phyloP scores from a whole-genome alignment of 2,329 filamentous ascomycete species.

The Xylaria hypoxylon region DNA sequence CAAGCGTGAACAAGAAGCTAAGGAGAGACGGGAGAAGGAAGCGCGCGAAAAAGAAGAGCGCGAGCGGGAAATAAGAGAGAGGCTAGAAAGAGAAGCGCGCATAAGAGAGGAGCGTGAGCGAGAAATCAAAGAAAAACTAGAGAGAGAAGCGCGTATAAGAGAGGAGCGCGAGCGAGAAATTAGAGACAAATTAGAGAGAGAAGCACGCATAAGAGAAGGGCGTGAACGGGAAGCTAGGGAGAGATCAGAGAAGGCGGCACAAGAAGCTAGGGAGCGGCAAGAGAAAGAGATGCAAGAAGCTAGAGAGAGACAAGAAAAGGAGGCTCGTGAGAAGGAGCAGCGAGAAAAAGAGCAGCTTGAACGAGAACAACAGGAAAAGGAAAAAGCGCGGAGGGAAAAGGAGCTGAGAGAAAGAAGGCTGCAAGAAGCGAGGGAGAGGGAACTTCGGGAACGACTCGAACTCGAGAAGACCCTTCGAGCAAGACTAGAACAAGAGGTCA shows the following conservation, averaged over 20 bases:
- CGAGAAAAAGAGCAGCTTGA: slow-evolving; percentile 52
- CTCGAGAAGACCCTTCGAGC: slow-evolving; percentile 38
- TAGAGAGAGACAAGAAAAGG: slow-evolving; percentile 52
- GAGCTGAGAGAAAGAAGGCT: slow-evolving; percentile 36
- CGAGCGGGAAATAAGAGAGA: slow-evolving; percentile 51
- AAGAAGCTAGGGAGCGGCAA: slow-evolving; percentile 51
- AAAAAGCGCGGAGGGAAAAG: slow-evolving; percentile 52
- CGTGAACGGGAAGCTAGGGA: slow-evolving; percentile 55
- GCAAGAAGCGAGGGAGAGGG: slow-evolving; percentile 56
- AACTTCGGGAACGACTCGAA: slow-evolving; percentile 40
- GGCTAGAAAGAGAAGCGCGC: slow-evolving; percentile 58
- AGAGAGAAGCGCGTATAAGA: slow-evolving; percentile 47
- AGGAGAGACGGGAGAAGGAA: slow-evolving; percentile 55
- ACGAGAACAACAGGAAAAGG: slow-evolving; percentile 52
- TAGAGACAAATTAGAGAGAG: slow-evolving; percentile 51
- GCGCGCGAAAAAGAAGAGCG: slow-evolving; percentile 49
- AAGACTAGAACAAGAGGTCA: slow-evolving; percentile 40
- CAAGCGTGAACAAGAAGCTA: slow-evolving; percentile 49
- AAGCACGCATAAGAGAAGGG: slow-evolving; percentile 55
- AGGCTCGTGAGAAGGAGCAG: slow-evolving; percentile 45
- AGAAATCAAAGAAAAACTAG: slow-evolving; percentile 53
- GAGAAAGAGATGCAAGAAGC: slow-evolving; percentile 59
- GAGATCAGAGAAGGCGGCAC: slow-evolving; percentile 53
- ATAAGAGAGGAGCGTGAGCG: slow-evolving; percentile 54
- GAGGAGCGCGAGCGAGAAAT: slow-evolving; percentile 52